Percentiles rank a stretch among this genome's conserved stretches.
These are phyloP conservation scores for Rehmannia glutinosa DNA, from an alignment of 257 asterid genomes.

Conservation along the genomic window DNA sequence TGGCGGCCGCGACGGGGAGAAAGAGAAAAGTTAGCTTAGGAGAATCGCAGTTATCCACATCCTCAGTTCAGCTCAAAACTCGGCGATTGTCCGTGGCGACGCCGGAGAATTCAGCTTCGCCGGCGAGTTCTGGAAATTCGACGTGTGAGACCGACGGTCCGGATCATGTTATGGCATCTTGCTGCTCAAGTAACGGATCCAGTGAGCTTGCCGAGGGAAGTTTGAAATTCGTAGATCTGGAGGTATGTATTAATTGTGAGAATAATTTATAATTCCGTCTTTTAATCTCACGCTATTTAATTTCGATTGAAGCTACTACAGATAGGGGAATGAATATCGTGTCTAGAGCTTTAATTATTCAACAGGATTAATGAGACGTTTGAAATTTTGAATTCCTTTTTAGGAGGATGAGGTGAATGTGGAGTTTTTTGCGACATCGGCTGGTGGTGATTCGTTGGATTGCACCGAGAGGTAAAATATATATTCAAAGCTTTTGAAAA, in stretches of 20 bases:
- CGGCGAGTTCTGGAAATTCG: conserved; percentile 27
- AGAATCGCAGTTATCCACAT: conserved; percentile 28
- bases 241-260: conserved; percentile 34
- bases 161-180: conserved; percentile 32
- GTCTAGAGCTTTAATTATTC: conserved; percentile 13
- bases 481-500: not conserved
- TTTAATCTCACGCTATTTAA: conserved; percentile 6
- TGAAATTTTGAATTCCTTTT: conserved; percentile 31
- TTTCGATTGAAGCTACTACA: conserved; percentile 6
- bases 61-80: conserved; percentile 32
- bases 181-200: conserved; percentile 47
- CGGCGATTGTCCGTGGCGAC: conserved; percentile 28
- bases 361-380: not conserved
- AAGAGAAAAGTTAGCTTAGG: conserved; percentile 40
- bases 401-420: conserved; percentile 33
- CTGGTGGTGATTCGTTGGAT: conserved; percentile 25
- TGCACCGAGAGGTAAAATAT: conserved; percentile 31
- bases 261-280: not conserved
- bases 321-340: conserved; percentile 19
- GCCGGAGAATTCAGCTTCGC: conserved; percentile 23
- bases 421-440: conserved; percentile 26
- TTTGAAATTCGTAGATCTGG: conserved; percentile 50
- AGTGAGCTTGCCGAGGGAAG: conserved; percentile 25
- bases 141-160: conserved; percentile 27
- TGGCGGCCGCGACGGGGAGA: conserved; percentile 14